Base-by-base conservation (phyloP, 2,329 filamentous ascomycete species). In the Trichoderma koningii region DNA sequence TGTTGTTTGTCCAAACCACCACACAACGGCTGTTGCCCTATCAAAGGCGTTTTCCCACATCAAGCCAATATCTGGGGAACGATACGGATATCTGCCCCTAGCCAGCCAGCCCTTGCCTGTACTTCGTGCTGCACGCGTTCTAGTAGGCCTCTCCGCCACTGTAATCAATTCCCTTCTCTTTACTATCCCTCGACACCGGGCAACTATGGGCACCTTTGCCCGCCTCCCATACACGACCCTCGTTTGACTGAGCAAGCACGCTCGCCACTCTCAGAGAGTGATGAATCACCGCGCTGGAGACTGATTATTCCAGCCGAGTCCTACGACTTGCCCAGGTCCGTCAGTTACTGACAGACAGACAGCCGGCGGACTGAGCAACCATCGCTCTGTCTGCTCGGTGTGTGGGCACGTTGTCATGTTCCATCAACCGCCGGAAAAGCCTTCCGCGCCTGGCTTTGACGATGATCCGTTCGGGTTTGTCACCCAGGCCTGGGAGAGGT, bases 301-400 rank as follows among this genome's bases (percentile, higher is more conserved):
- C 69, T 76, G 72, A 76, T 71, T 69, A 72, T 71, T 59, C 71
- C 68, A 71, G 70, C 73, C 71, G 73, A 74, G 75, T 75, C 74
- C 71, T 73, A 76, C 73, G 75, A 77, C 73, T 76, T 73, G 74
- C 71, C 72, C 74, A 74, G 76, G 75, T 75, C 73, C 68, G 72
- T 73, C 71, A 73, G 70, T 74, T 72, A 75, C 72, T 71, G 75
- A 74, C 74, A 72, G 74, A 68, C 71, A 67, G 68, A 66, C 69
- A 73, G 74, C 73, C 74, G 72, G 70, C 72, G 67, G 74, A 74
- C 72, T 69, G 73, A 72, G 70, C 74, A 63, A 63, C 68, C 67
- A 59, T 66, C 68, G 69, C 69, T 73, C 74, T 66, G 71, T 74
- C 71, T 72, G 70, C 69, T 72, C 70, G 73, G 71, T 71, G 34